Evolutionary conservation across 371 early-diverging fungal genomes (phyloP).

Genomic region (Apophysomyces ossiformis): DNA sequence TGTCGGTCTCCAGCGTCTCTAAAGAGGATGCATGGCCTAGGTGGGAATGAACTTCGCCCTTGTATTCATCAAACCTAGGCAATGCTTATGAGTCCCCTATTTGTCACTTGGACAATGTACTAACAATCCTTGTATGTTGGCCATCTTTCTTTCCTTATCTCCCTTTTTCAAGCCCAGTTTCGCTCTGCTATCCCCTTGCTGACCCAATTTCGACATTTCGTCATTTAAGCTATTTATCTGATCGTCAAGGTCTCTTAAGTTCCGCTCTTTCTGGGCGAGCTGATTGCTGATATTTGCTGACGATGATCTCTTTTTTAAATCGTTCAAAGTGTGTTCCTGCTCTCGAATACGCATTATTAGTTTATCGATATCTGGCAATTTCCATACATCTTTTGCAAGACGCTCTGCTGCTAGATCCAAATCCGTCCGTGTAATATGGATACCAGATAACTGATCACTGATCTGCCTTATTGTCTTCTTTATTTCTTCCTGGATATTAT

Average conservation of each 20-base stretch:
- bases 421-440: conserved; percentile 15
- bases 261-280: conserved; percentile 30
- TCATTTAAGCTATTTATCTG: conserved; percentile 37
- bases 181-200: conserved; percentile 63
- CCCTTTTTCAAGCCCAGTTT: conserved; percentile 53
- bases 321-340: conserved; percentile 7
- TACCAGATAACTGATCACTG: conserved; percentile 23
- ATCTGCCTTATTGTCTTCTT: conserved; percentile 18
- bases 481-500: conserved; percentile 17
- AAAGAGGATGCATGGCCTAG: conserved; percentile 30
- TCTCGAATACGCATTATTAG: neutral
- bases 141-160: conserved; percentile 48
- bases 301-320: neutral
- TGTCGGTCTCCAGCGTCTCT: conserved; percentile 32
- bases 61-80: conserved; percentile 27
- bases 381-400: conserved; percentile 17
- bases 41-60: conserved; percentile 32
- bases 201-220: conserved; percentile 55
- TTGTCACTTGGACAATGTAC: neutral
- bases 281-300: conserved; percentile 1
- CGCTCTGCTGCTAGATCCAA: conserved; percentile 20
- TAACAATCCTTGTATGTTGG: conserved; percentile 30
- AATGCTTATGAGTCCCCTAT: conserved; percentile 11
- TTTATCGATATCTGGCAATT: neutral
- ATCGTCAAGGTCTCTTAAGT: conserved; percentile 36